Percentiles rank a stretch among this genome's conserved stretches.
phyloP scores from a whole-genome alignment of 192 early-diverging fungal genomes.

The Backusella tarrabulga region DNA sequence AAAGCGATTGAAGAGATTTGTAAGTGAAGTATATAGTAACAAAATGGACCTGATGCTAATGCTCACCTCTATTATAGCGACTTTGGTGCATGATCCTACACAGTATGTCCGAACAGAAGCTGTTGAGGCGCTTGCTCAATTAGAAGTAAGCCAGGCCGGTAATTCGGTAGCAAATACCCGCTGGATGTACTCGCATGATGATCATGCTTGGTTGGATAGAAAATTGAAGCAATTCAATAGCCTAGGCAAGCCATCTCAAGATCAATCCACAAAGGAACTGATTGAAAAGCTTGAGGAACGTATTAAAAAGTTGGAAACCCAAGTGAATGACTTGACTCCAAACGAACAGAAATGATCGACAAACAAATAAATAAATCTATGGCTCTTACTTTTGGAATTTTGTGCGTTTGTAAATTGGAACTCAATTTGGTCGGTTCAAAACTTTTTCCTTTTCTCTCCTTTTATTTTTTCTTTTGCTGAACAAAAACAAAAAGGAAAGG shows the following conservation, averaged over 20 bases:
- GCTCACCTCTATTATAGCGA: not conserved
- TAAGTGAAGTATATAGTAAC: not conserved
- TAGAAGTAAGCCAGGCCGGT: not conserved
- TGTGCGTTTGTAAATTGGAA: too few species aligned
- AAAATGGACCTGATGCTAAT: not conserved
- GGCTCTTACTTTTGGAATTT: not conserved
- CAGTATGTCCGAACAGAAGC: not conserved
- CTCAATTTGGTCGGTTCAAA: too few species aligned
- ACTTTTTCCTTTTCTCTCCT: not conserved
- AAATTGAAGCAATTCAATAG: conserved; percentile 4
- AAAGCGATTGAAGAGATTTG: conserved; percentile 19
- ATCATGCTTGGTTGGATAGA: conserved; percentile 18
- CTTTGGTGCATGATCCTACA: conserved; percentile 10
- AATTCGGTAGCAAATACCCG: conserved; percentile 12
- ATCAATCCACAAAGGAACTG: not conserved
- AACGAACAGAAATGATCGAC: not conserved
- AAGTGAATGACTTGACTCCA: not conserved
- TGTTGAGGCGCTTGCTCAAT: not conserved
- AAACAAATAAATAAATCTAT: not conserved
- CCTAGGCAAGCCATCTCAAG: not conserved
- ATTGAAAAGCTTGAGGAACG: conserved; percentile 30
- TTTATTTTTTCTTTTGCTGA: not conserved
- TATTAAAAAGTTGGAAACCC: conserved; percentile 24
- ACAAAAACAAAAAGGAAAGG: not conserved
- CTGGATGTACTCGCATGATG: conserved; percentile 7